phyloP scores from a whole-genome alignment of 441 rosid genomes.

The Kokia cookei region DNA sequence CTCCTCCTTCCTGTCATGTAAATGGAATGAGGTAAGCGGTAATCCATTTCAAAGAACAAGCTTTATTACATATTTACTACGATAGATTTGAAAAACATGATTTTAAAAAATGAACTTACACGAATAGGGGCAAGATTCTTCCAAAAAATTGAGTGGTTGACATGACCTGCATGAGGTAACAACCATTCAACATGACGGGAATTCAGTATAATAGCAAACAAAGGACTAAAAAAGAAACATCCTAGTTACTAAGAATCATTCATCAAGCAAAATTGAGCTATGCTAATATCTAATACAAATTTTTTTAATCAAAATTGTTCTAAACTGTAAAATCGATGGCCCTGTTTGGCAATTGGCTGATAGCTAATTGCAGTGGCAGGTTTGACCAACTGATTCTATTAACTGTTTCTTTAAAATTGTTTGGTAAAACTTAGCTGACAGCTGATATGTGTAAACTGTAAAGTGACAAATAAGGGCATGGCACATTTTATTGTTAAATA shows the following conservation, averaged over 20 bases:
- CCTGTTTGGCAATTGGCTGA: no score
- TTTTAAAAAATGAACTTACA: conserved; percentile 35
- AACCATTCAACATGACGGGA: neutral
- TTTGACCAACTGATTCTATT: no score
- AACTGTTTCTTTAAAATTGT: no score
- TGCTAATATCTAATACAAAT: neutral
- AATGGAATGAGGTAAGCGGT: neutral
- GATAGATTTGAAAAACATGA: neutral
- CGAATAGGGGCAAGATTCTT: conserved; percentile 65
- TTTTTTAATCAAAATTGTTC: neutral
- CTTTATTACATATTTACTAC: neutral
- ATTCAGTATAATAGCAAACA: neutral
- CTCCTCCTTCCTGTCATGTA: conserved; percentile 79
- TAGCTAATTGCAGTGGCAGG: no score
- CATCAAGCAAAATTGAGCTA: neutral
- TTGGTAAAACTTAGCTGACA: no score
- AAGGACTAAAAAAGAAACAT: neutral
- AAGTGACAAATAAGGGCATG: no score
- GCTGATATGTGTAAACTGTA: no score
- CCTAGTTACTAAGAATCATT: neutral
- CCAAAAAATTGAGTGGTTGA: conserved; percentile 96
- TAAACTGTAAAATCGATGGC: neutral
- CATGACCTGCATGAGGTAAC: conserved; percentile 52
- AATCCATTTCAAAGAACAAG: neutral
- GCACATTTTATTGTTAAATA: no score